Evolutionary conservation across 2,329 filamentous ascomycete genomes (phyloP).

Genomic region (Alternaria sp.): DNA sequence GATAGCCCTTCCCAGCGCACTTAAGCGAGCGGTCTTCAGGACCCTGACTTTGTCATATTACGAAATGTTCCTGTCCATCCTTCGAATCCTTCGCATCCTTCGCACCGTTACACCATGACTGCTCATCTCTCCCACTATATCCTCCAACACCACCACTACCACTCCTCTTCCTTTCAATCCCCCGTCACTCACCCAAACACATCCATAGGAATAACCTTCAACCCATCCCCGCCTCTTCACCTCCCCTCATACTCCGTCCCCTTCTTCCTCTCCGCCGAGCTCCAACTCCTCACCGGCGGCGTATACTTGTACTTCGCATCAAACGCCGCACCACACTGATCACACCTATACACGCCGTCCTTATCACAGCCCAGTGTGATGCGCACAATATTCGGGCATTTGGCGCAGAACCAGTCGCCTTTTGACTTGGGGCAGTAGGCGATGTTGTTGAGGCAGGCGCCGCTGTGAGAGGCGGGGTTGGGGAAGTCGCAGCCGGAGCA

Average conservation of each 20-base stretch:
- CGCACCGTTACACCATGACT: not conserved
- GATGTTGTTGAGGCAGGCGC: not conserved
- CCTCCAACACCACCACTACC: too few species aligned
- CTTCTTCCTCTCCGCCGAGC: not conserved
- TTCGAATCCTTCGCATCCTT: not conserved
- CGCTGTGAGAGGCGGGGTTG: not conserved
- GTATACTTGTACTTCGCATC: constrained; percentile 1
- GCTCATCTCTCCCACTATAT: not conserved
- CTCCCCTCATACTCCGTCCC: not conserved
- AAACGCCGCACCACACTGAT: not conserved
- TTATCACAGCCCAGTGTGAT: not conserved
- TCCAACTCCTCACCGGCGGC: not conserved
- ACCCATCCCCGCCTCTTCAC: not conserved
- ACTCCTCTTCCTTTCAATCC: too few species aligned
- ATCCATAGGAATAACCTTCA: too few species aligned
- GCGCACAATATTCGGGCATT: not conserved
- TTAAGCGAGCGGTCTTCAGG: not conserved
- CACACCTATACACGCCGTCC: not conserved
- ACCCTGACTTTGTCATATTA: not conserved
- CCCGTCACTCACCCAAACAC: too few species aligned
- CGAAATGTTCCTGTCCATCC: not conserved
- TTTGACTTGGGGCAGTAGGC: constrained; percentile 1
- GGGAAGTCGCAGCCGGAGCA: not conserved
- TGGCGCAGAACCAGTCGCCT: constrained; percentile 1
- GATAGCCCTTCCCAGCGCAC: not conserved